A percentile compares a stretch with the other conserved stretches of the same genome.
phyloP scores from a whole-genome alignment of 2,329 filamentous ascomycete genomes.

The Botryotinia globosa region DNA sequence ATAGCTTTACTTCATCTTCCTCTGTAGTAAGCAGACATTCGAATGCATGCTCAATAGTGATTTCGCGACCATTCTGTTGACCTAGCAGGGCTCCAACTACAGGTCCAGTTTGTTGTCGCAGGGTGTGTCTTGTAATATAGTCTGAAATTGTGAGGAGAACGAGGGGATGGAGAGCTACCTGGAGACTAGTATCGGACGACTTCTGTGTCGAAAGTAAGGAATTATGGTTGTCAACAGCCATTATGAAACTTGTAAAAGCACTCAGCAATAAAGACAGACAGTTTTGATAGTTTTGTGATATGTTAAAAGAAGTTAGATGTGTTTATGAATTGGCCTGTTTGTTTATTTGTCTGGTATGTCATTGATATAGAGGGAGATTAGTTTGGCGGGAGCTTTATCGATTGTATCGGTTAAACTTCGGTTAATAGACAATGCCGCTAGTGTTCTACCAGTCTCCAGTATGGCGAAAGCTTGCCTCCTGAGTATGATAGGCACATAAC shows the following conservation, averaged over 20 bases:
- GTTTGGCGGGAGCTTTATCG: conserved; percentile 11
- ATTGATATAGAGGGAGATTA: not conserved
- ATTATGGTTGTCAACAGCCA: conserved; percentile 49
- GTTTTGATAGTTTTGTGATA: not conserved
- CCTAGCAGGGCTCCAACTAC: conserved; percentile 86
- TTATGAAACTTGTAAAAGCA: conserved; percentile 36
- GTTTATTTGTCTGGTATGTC: not conserved
- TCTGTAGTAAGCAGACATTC: conserved; percentile 60
- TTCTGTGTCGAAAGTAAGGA: conserved; percentile 64
- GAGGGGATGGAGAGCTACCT: conserved; percentile 84
- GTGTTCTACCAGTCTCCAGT: not conserved
- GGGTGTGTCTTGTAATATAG: conserved; percentile 86
- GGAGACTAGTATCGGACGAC: conserved; percentile 63
- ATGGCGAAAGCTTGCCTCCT: not conserved
- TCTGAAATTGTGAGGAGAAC: conserved; percentile 96
- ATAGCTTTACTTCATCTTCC: conserved; percentile 59
- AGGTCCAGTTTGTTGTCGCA: conserved; percentile 71
- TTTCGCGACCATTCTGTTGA: conserved; percentile 83
- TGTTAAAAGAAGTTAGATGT: not conserved
- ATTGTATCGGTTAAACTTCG: conserved; percentile 6
- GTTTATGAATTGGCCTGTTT: not conserved
- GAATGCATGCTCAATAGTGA: conserved; percentile 91
- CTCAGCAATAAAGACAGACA: not conserved
- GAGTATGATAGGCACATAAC: not conserved
- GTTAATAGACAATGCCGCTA: not conserved